Conservation (phyloP, 2,329 filamentous ascomycete species). For the Rhinocladiella similis region DNA sequence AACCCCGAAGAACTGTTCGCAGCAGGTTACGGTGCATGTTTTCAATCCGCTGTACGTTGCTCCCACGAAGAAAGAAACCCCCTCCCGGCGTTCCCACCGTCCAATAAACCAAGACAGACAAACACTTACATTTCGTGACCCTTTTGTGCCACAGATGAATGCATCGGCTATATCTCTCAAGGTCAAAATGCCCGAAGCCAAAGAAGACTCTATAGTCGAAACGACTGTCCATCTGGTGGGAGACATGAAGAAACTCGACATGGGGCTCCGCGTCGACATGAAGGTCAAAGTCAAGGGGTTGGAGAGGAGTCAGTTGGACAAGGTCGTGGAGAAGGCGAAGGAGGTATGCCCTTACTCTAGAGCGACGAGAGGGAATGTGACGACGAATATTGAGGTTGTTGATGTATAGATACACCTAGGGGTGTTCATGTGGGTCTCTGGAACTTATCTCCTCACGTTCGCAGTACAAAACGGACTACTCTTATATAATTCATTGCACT, state of each 20-base stretch:
- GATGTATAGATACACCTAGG: not conserved
- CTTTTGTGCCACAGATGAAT: constrained; percentile 45
- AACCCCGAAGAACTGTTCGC: constrained; percentile 52
- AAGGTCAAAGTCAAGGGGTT: constrained; percentile 37
- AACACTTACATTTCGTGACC: too few species aligned
- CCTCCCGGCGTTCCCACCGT: too few species aligned
- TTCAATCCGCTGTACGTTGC: constrained; percentile 39
- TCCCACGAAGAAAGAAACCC: too few species aligned
- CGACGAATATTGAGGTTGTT: constrained; percentile 21
- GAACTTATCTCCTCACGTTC: too few species aligned
- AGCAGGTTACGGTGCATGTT: constrained; percentile 50
- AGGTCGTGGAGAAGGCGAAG: constrained; percentile 24
- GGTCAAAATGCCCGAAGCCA: constrained; percentile 42
- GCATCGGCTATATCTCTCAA: constrained; percentile 42
- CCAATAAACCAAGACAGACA: too few species aligned
- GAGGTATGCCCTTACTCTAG: constrained; percentile 25
- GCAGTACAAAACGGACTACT: too few species aligned
- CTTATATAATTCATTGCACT: too few species aligned
- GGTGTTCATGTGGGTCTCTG: not conserved
- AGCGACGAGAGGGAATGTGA: constrained; percentile 23
- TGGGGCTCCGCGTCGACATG: constrained; percentile 48
- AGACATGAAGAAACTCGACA: constrained; percentile 46
- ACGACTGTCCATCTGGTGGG: constrained; percentile 48
- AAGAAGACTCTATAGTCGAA: constrained; percentile 41
- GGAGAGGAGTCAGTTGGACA: constrained; percentile 14